phyloP scores from a whole-genome alignment of 805 yeast species.

The Scheffersomyces spartinae region DNA sequence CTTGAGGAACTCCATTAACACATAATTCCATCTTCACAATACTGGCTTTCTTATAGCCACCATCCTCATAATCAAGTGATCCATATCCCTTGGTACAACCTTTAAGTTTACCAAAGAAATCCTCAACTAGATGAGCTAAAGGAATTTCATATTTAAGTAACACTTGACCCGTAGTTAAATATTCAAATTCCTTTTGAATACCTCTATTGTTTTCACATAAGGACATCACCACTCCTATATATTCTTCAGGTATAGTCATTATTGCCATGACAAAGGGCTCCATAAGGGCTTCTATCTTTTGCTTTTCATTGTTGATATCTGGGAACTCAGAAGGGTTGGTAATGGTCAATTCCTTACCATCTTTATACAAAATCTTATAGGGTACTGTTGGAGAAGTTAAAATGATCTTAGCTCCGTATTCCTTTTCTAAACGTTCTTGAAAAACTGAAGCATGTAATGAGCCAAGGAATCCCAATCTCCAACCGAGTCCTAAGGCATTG shows the following conservation, averaged over 20 bases:
- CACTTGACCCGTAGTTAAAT: constrained; percentile 71
- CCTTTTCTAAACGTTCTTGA: constrained; percentile 82
- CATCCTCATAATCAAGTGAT: constrained; percentile 87
- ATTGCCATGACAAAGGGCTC: constrained; percentile 89
- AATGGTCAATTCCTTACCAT: constrained; percentile 53
- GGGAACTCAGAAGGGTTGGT: constrained; percentile 95
- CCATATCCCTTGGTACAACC: constrained; percentile 90
- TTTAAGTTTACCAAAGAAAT: constrained; percentile 87
- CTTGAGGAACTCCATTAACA: constrained; percentile 82
- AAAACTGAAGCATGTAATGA: constrained; percentile 93
- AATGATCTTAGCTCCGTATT: constrained; percentile 85
- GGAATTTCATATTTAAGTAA: constrained; percentile 73
- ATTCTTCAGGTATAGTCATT: constrained; percentile 86
- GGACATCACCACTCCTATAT: constrained; percentile 76
- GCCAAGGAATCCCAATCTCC: constrained; percentile 94
- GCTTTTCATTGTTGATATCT: constrained; percentile 31
- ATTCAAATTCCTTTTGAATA: constrained; percentile 65
- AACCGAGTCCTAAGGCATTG: constrained; percentile 91
- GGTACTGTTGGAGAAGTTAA: constrained; percentile 97
- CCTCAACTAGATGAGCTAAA: constrained; percentile 82
- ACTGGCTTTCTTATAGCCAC: constrained; percentile 72
- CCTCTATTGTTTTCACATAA: constrained; percentile 82
- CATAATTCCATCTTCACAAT: constrained; percentile 79
- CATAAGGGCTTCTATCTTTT: constrained; percentile 38
- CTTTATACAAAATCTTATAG: constrained; percentile 57